Evolutionary conservation across 768 basidiomycete genomes (phyloP), one percentile per base, ranked within the genome.

Genomic region (Hericium coralloides): DNA sequence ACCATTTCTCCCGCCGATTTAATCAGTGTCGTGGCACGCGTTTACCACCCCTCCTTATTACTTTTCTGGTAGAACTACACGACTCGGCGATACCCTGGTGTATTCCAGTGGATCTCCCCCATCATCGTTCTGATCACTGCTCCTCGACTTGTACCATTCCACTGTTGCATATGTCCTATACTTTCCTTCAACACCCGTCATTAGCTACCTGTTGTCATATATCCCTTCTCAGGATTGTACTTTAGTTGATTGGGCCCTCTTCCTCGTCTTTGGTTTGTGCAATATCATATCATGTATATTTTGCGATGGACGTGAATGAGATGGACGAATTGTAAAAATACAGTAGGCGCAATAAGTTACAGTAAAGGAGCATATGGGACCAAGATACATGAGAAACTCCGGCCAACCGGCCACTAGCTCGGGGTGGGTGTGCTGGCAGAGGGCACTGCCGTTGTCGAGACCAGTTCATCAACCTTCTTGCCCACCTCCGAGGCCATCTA

Each of bases 381-480:
- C n/a, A 20, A 45, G 43, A 45, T 45, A 14, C 7, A 45, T 45
- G 43, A 45, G 18, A 45, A 45, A 45, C 3, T n/a, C 43, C 2
- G n/a, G 5, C 43, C 43, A 45, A 4, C 43, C 2, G 12, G 17
- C n/a, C 15, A 17, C 15, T 45, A 45, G 43, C 43, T 45, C n/a
- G 43, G 15, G 9, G 43, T 25, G 17, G 49, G 23, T 9, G 49
- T 20, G 22, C 25, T 36, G 49, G 31, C 31, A 31, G 22, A n/a
- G n/a, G 49, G 49, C 25, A 23, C 38, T 26, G 48, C 43, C 58
- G 45, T 9, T 12, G 50, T 56, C 4, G 59, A 58, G 14, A 63
- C 12, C 25, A 63, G 57, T 41, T 63, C 62, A 17, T 63, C 62
- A 25, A 63, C 60, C 55, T 61, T 61, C 38, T 63, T 63, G 41